Percentiles rank a stretch among this genome's conserved stretches.
These are phyloP conservation scores for Tetrapisispora arboricola DNA, from an alignment of 805 yeast genomes.

Conservation along the genomic window DNA sequence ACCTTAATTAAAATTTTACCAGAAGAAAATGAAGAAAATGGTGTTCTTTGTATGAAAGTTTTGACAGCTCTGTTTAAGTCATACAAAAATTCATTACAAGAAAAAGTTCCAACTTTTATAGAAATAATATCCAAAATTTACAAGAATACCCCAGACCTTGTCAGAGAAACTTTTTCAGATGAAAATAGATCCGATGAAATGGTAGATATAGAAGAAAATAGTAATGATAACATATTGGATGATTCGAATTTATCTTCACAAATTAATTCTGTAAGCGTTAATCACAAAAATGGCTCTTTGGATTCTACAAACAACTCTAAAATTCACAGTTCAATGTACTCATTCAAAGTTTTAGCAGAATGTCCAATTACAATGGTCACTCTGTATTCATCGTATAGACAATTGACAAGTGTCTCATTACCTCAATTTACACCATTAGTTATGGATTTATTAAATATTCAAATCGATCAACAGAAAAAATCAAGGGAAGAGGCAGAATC, in stretches of 20 bases:
- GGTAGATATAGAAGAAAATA: constrained; percentile 5
- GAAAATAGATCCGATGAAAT: constrained; percentile 4
- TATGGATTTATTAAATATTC: constrained; percentile 58
- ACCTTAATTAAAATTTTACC: constrained; percentile 48
- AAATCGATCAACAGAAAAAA: constrained; percentile 70
- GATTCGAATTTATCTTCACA: not conserved
- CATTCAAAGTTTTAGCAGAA: constrained; percentile 88
- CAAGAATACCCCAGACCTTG: constrained; percentile 66
- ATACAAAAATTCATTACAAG: constrained; percentile 56
- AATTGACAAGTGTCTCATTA: constrained; percentile 57
- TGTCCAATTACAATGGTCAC: constrained; percentile 97
- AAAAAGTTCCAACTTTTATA: constrained; percentile 69
- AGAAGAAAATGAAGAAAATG: constrained; percentile 90
- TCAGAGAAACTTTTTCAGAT: constrained; percentile 54
- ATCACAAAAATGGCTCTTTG: not conserved
- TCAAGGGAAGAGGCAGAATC: constrained; percentile 51
- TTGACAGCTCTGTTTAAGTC: constrained; percentile 78
- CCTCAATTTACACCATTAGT: constrained; percentile 75
- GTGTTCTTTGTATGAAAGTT: constrained; percentile 81
- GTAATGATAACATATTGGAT: not conserved
- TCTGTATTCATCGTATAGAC: constrained; percentile 77
- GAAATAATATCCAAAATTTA: constrained; percentile 67
- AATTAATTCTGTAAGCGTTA: not conserved
- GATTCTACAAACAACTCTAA: constrained; percentile 20
- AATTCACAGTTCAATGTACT: constrained; percentile 57